Base-by-base conservation (phyloP, 345 rosid species). In the Lumnitzera racemosa region DNA sequence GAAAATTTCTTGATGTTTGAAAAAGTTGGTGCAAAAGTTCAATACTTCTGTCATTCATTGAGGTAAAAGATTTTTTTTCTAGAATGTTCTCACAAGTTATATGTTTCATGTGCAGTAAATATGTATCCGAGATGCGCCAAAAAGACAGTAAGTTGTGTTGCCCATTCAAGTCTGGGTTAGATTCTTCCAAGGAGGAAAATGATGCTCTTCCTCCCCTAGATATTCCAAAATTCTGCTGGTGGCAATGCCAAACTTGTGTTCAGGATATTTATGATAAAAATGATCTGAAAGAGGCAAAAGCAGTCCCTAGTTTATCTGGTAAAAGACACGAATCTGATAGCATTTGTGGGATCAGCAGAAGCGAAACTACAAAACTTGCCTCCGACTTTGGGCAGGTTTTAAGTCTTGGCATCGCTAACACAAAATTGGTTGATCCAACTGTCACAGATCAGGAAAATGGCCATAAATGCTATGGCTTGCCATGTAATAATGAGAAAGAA, bases 121-220 rank as follows among this genome's bases (percentile, higher is more conserved):
- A 67, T 67, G 70, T 67, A 49, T 59, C 70, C 36, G 70, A 61
- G 46, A 67, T 67, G 70, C 70, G 70, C 48, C 36, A 25, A 60
- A 67, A 53, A 15, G 59, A 67, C 57, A 31, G 17, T n/a, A 60
- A 48, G 59, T 47, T 27, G 23, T 60, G 64, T 55, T 67, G 54
- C 64, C 70, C 59, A 3, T 67, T 67, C 43, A 47, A 59, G 31
- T 67, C 55, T 31, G 57, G 49, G 12, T 13, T 36, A 46, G 51
- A 49, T n/a, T n/a, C 51, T 15, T 47, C 50, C 13, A 46, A 56
- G 31, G 64, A 15, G 60, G 55, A 54, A 13, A 53, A 47, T 14
- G 62, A 59, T 29, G 46, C 55, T 12, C 59, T 59, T 67, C 70
- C 70, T 47, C 59, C 70, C n/a, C 48, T 67, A 24, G 65, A 67